Evolutionary conservation across 2,329 filamentous ascomycete species (phyloP).

Genomic region (Ilyonectria sp.): DNA sequence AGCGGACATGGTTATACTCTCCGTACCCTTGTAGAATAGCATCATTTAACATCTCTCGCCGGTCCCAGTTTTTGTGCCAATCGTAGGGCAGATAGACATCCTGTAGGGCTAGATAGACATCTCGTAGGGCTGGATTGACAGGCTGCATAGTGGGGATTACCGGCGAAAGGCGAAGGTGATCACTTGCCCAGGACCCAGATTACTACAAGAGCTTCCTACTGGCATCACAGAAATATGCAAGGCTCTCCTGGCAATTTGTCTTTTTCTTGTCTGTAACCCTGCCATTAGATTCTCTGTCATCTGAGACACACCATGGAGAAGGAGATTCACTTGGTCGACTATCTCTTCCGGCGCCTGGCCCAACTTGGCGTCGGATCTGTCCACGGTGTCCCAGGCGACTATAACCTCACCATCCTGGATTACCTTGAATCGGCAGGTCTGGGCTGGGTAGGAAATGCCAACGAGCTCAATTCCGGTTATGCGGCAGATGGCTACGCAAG

Average conservation of each 20-base stretch:
- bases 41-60: too few species aligned
- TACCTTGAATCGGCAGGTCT: slow-evolving; percentile 54
- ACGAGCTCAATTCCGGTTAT: slow-evolving; percentile 72
- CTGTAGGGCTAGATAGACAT: too few species aligned
- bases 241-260: not conserved
- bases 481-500: slow-evolving; percentile 72
- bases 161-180: too few species aligned
- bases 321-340: slow-evolving; percentile 49
- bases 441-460: slow-evolving; percentile 66
- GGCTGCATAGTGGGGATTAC: too few species aligned
- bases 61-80: too few species aligned
- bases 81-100: too few species aligned
- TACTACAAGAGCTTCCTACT: too few species aligned
- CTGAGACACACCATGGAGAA: not conserved
- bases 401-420: slow-evolving; percentile 56
- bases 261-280: not conserved
- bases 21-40: too few species aligned
- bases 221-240: not conserved
- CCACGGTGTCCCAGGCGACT: slow-evolving; percentile 64
- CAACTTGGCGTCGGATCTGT: slow-evolving; percentile 72
- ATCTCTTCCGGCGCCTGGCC: slow-evolving; percentile 72
- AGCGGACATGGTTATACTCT: not conserved
- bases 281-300: not conserved
- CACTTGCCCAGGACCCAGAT: too few species aligned
- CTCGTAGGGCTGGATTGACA: too few species aligned